These are phyloP conservation scores for Inosperma sp. DNA, from an alignment of 768 basidiomycete genomes.

Conservation along the genomic window DNA sequence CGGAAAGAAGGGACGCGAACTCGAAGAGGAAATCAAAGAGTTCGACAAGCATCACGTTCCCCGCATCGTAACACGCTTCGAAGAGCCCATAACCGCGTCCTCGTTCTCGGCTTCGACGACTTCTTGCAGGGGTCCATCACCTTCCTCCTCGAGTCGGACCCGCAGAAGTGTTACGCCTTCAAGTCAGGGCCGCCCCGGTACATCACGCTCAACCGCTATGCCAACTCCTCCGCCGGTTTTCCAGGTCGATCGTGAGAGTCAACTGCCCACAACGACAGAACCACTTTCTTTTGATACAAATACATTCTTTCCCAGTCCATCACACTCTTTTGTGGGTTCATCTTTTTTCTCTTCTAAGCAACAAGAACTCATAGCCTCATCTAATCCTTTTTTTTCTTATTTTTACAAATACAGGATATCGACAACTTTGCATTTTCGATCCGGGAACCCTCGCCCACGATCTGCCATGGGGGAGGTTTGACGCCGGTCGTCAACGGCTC, in stretches of 20 bases:
- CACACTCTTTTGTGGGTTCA: slow-evolving; percentile 9
- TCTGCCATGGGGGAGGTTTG: not conserved
- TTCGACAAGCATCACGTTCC: slow-evolving; percentile 52
- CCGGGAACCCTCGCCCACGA: slow-evolving; percentile 3
- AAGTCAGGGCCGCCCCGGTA: slow-evolving; percentile 1
- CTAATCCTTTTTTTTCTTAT: not conserved
- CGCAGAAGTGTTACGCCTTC: slow-evolving; percentile 9
- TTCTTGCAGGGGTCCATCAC: slow-evolving; percentile 16
- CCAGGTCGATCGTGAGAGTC: not conserved
- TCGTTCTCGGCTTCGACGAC: slow-evolving; percentile 21
- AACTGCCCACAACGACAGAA: not conserved
- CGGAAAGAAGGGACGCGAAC: slow-evolving; percentile 51
- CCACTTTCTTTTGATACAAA: slow-evolving; percentile 10
- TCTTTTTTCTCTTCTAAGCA: not conserved
- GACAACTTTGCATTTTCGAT: slow-evolving; percentile 2
- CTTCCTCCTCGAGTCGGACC: slow-evolving; percentile 14
- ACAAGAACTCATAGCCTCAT: too few species aligned
- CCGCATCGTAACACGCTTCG: slow-evolving; percentile 66
- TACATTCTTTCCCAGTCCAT: slow-evolving; percentile 6
- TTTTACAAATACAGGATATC: slow-evolving; percentile 4
- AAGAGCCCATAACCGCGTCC: slow-evolving; percentile 64
- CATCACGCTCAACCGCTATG: not conserved
- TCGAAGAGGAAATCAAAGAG: slow-evolving; percentile 51
- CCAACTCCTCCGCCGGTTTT: slow-evolving; percentile 6
- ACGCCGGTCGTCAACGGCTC: not conserved